Base-by-base conservation (phyloP, 1,139 yeast species). In the Protomyces pachydermus region DNA sequence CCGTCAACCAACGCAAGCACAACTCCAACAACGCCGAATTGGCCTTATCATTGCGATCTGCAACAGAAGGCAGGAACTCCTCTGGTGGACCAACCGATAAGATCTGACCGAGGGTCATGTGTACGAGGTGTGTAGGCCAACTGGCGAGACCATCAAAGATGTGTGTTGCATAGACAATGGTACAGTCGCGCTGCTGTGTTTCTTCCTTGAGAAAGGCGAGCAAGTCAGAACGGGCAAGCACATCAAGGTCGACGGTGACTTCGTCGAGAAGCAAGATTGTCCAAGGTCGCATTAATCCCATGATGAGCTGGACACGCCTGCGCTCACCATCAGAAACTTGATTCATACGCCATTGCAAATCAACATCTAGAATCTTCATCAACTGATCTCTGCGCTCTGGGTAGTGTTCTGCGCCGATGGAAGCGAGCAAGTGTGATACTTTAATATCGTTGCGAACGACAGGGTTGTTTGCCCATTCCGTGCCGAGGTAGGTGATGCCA, bases 381-480 rank as follows among this genome's bases (percentile, higher is more conserved):
- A 93, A 80, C 70, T 80, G 78, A 71, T 91, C 93, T 64, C 97
- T 80, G 71, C 98, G 81, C 37, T 87, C 93, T 0, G 84, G 80
- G 72, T 77, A 89, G 14, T 78, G 78, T 57, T 84, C 86, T 8
- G 96, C 96, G 0, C 98, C 98, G 67, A 93, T 84, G 23, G 95
- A 86, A 20, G 87, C 81, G 54, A 93, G 81, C 67, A 93, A 78
- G 54, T 88, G 82, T 34, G 85, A 81, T 6, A 93, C 97, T 0
- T 95, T 90, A 65, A 93, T 88, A 73, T 93, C 98, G 69, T 97
- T 80, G 71, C 91, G 85, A 2, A 91, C 95, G 57, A 91, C 85
- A 23, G 91, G 89, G 76, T 91, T 93, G 62, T 88, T 84, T 6
- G 97, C 97, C 98, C 98, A 93, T 74, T 93, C 98, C 0, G 98